Percentiles rank a stretch among this genome's conserved stretches.
Evolutionary conservation across 148 eudicot species (phyloP).

Genomic region (Dianthus caryophyllus): DNA sequence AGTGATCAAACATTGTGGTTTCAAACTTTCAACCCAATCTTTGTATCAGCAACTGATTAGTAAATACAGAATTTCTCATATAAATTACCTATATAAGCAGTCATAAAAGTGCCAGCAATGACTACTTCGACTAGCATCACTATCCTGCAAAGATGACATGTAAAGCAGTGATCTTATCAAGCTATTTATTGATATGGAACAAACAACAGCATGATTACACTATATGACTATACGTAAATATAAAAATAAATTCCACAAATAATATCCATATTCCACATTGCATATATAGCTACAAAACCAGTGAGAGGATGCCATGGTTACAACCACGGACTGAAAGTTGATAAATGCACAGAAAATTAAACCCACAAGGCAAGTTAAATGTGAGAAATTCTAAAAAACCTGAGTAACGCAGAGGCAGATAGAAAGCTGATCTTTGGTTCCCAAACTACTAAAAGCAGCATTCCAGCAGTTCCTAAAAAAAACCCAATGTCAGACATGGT

Average conservation of each 20-base stretch:
- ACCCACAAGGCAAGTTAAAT: neutral
- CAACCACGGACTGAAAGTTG: neutral
- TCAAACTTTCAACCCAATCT: neutral
- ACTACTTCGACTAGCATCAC: conserved; percentile 87
- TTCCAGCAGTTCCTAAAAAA: conserved; percentile 79
- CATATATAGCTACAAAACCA: neutral
- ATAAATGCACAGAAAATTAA: neutral
- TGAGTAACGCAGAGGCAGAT: conserved; percentile 57
- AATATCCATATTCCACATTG: too few species aligned
- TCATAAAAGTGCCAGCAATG: conserved; percentile 79
- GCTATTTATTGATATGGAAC: neutral
- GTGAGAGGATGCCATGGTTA: neutral
- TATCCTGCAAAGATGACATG: conserved; percentile 53
- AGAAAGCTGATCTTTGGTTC: conserved; percentile 69
- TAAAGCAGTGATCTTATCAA: neutral
- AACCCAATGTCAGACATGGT: conserved; percentile 11
- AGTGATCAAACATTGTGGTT: too few species aligned
- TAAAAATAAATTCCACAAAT: neutral
- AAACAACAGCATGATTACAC: neutral
- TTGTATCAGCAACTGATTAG: neutral
- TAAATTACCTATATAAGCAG: conserved; percentile 70
- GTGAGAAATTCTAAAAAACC: conserved; percentile 34
- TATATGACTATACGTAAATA: neutral
- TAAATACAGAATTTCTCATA: conserved; percentile 5
- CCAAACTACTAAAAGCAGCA: conserved; percentile 90